A percentile compares a stretch with the other conserved stretches of the same genome.
Conservation (phyloP, 176 grass and related monocot species). For the Melocanna baccifera region DNA sequence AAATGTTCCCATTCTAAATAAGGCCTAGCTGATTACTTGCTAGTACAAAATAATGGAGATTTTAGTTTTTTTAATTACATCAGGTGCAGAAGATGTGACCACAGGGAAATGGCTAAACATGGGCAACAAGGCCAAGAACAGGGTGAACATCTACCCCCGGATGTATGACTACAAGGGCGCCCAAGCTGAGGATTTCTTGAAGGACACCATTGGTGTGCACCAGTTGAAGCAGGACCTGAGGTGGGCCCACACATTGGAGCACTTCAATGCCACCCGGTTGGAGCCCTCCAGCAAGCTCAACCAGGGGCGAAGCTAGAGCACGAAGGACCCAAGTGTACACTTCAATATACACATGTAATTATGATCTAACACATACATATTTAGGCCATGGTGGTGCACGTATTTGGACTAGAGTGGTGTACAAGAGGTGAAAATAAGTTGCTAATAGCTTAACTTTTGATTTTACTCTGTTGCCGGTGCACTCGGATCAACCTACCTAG, state of each 20-base stretch:
- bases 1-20: no score
- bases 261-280: constrained; percentile 54
- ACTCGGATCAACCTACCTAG: no score
- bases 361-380: no score
- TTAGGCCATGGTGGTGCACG: no score
- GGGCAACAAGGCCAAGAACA: constrained; percentile 59
- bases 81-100: constrained; percentile 59
- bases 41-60: not conserved
- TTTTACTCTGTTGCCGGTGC: no score
- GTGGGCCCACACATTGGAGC: constrained; percentile 56
- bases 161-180: constrained; percentile 74
- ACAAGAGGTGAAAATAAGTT: no score
- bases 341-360: no score
- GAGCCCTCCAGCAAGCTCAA: constrained; percentile 41
- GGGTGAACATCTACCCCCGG: constrained; percentile 51
- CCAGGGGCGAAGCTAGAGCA: no score
- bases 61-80: not conserved
- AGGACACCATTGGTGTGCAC: constrained; percentile 69
- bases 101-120: constrained; percentile 65
- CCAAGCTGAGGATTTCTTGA: constrained; percentile 49
- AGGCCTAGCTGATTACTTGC: not conserved
- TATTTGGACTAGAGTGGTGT: no score
- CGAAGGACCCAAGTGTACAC: no score
- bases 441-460: no score
- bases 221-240: constrained; percentile 52